phyloP scores from a whole-genome alignment of 2,329 filamentous ascomycete species.

The Camillea tinctor region DNA sequence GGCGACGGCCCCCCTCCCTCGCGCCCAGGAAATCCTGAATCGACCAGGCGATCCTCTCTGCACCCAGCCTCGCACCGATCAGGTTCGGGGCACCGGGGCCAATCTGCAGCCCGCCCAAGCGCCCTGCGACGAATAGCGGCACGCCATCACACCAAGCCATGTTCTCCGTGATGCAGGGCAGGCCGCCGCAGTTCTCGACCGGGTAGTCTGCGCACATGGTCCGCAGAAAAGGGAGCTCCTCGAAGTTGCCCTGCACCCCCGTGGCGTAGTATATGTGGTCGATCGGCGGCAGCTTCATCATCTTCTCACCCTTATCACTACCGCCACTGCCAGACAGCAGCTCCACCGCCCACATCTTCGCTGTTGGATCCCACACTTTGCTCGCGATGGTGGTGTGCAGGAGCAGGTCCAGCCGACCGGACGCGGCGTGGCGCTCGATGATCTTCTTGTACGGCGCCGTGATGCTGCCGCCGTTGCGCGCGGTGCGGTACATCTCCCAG shows the following conservation, averaged over 20 bases:
- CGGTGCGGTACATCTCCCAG: slow-evolving; percentile 61
- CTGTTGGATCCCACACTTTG: slow-evolving; percentile 47
- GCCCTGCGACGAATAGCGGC: slow-evolving; percentile 69
- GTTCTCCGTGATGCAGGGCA: slow-evolving; percentile 74
- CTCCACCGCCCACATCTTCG: slow-evolving; percentile 44
- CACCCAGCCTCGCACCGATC: slow-evolving; percentile 69
- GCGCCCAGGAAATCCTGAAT: slow-evolving; percentile 57
- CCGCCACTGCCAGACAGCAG: slow-evolving; percentile 8
- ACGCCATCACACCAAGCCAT: slow-evolving; percentile 73
- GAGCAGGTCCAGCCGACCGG: slow-evolving; percentile 53
- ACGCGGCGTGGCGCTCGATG: slow-evolving; percentile 58
- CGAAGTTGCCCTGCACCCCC: slow-evolving; percentile 64
- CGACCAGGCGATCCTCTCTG: slow-evolving; percentile 71
- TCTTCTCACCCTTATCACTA: slow-evolving; percentile 32
- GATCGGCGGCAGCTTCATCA: slow-evolving; percentile 50
- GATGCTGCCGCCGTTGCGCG: slow-evolving; percentile 74
- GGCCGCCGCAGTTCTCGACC: slow-evolving; percentile 60
- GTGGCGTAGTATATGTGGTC: slow-evolving; percentile 77
- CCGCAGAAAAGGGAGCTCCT: slow-evolving; percentile 58
- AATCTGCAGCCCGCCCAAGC: slow-evolving; percentile 64
- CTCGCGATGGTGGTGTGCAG: slow-evolving; percentile 56
- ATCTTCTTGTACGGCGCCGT: slow-evolving; percentile 67
- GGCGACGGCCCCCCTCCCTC: slow-evolving; percentile 19
- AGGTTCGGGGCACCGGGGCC: slow-evolving; percentile 74
- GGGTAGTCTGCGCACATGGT: slow-evolving; percentile 59